Evolutionary conservation across 192 early-diverging fungal species (phyloP).

Genomic region (Mortierella hygrophila): DNA sequence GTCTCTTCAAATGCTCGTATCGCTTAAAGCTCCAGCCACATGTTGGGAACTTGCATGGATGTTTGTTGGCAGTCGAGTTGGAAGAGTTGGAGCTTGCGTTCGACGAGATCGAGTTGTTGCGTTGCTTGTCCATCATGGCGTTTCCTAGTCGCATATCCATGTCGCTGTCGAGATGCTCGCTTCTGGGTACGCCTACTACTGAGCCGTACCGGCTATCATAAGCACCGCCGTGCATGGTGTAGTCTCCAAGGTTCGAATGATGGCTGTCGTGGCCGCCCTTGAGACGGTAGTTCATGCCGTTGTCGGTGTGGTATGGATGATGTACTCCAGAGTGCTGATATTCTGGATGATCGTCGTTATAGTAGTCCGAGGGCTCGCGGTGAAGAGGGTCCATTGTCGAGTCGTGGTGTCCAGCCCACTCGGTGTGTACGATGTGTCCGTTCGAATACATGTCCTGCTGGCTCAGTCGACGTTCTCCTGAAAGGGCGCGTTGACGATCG

Average conservation of each 20-base stretch:
- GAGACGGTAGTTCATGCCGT: constrained; percentile 1
- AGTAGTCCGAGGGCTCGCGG: not conserved
- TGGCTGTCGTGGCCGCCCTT: not conserved
- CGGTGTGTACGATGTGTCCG: constrained; percentile 8
- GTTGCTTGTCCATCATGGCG: constrained; percentile 29
- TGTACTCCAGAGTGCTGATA: constrained; percentile 8
- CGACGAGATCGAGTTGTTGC: constrained; percentile 53
- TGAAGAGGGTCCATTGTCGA: constrained; percentile 10
- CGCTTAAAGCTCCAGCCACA: constrained; percentile 79
- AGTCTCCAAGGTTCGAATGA: constrained; percentile 3
- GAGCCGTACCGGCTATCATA: not conserved
- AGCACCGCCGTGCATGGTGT: not conserved
- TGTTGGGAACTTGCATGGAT: constrained; percentile 54
- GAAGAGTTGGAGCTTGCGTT: constrained; percentile 43
- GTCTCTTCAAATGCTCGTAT: constrained; percentile 85
- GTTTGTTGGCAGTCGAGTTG: constrained; percentile 39
- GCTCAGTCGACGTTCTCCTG: constrained; percentile 31
- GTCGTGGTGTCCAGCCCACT: constrained; percentile 21
- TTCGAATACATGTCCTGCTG: constrained; percentile 34
- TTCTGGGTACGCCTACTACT: not conserved
- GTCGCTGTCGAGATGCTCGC: not conserved
- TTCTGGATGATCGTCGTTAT: constrained; percentile 3
- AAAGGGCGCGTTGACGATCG: constrained; percentile 11
- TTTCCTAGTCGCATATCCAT: not conserved
- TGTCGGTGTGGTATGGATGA: constrained; percentile 1